These are phyloP conservation scores for Leishmania tarentolae DNA, from an alignment of 208 protist species.

Conservation along the genomic window DNA sequence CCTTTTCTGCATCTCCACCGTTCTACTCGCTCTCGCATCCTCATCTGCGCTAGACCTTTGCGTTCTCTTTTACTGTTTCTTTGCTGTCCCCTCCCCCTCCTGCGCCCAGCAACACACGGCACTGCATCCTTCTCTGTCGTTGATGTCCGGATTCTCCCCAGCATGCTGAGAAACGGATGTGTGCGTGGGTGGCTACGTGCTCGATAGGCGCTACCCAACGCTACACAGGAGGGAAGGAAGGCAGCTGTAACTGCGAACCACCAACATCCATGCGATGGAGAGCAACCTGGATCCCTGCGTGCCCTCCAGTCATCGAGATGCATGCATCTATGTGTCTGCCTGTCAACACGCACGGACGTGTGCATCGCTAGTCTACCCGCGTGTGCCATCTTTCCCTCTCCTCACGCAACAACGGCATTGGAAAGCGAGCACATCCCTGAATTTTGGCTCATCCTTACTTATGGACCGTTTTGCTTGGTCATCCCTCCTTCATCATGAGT, in stretches of 20 bases:
- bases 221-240: background rate
- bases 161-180: background rate
- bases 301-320: background rate
- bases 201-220: background rate
- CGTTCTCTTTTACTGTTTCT: background rate
- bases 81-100: background rate
- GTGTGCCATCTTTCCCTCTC: background rate
- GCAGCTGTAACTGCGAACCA: background rate
- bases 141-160: background rate
- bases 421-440: background rate
- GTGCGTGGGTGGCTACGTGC: background rate
- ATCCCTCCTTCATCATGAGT: background rate
- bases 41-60: background rate
- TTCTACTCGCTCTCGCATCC: background rate
- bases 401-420: background rate
- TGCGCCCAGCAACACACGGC: background rate
- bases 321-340: too few species aligned
- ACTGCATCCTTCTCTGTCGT: background rate
- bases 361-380: too few species aligned
- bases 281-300: background rate
- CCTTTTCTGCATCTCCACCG: too few species aligned
- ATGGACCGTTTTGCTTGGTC: background rate
- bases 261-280: background rate
- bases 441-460: background rate
- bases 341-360: background rate